phyloP scores from a whole-genome alignment of 1,284 basidiomycete genomes.

The Tilletia caries region DNA sequence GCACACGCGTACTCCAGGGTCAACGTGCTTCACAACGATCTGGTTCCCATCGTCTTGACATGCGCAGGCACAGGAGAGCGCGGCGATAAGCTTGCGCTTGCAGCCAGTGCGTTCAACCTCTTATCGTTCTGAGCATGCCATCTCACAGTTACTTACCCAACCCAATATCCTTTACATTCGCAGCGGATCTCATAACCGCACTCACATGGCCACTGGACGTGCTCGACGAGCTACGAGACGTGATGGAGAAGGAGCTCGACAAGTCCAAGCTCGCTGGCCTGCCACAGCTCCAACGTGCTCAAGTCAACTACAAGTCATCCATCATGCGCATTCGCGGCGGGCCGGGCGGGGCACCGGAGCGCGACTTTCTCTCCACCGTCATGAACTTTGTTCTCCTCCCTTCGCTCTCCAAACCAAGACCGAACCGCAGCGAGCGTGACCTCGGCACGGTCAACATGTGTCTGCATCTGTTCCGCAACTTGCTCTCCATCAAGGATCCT shows the following conservation, averaged over 20 bases:
- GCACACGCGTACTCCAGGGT: slow-evolving; percentile 48
- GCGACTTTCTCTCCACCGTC: slow-evolving; percentile 39
- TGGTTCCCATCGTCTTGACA: slow-evolving; percentile 50
- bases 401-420: slow-evolving; percentile 41
- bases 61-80: slow-evolving; percentile 39
- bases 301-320: slow-evolving; percentile 49
- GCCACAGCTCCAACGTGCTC: slow-evolving; percentile 31
- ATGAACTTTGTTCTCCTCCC: slow-evolving; percentile 47
- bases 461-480: slow-evolving; percentile 51
- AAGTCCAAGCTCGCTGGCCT: slow-evolving; percentile 31
- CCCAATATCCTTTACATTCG: neutral
- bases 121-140: neutral
- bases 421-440: slow-evolving; percentile 41
- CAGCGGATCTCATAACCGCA: slow-evolving; percentile 49
- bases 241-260: slow-evolving; percentile 40
- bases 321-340: slow-evolving; percentile 39
- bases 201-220: slow-evolving; percentile 52
- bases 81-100: slow-evolving; percentile 45
- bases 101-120: slow-evolving; percentile 28
- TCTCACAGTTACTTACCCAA: neutral
- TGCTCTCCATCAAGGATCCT: slow-evolving; percentile 49
- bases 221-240: slow-evolving; percentile 41
- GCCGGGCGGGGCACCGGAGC: slow-evolving; percentile 22
- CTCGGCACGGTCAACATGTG: slow-evolving; percentile 48
- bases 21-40: slow-evolving; percentile 44